phyloP scores from a whole-genome alignment of 108 stramenopile species.

The Pseudonitzschia delicatissima region DNA sequence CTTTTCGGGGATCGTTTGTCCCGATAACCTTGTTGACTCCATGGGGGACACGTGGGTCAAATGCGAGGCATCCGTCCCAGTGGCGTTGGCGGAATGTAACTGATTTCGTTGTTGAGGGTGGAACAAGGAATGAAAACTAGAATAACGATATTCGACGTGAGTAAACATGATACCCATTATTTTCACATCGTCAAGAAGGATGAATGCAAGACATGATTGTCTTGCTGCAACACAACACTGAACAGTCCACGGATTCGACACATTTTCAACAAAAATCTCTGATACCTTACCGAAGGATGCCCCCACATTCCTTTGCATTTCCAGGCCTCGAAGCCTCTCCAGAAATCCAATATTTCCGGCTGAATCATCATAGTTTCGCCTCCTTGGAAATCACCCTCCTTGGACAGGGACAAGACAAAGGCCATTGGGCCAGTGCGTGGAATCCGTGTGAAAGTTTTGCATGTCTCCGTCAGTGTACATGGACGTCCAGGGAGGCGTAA shows the following conservation, averaged over 20 bases:
- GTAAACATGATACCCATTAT: no score
- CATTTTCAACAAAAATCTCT: no score
- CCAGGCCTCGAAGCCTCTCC: constrained; percentile 31
- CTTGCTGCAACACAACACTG: no score
- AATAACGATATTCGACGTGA: no score
- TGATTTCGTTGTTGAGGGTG: no score
- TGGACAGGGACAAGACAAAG: constrained; percentile 23
- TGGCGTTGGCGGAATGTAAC: constrained; percentile 19
- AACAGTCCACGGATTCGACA: no score
- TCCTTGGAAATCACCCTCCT: constrained; percentile 32
- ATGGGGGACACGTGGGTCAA: constrained; percentile 47
- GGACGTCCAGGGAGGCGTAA: constrained; percentile 47
- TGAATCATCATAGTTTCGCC: constrained; percentile 44
- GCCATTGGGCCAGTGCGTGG: constrained; percentile 39
- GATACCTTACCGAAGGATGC: constrained; percentile 26
- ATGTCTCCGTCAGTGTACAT: constrained; percentile 39
- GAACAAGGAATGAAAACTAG: no score
- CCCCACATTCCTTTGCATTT: constrained; percentile 20
- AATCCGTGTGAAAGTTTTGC: constrained; percentile 43
- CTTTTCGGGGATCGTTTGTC: constrained; percentile 23
- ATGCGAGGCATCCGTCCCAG: constrained; percentile 40
- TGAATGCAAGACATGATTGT: not conserved
- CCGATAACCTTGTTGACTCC: constrained; percentile 33
- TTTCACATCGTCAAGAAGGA: not conserved
- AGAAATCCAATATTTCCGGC: constrained; percentile 31